Conservation (phyloP, 2,329 filamentous ascomycete genomes). For the Alternaria panax region DNA sequence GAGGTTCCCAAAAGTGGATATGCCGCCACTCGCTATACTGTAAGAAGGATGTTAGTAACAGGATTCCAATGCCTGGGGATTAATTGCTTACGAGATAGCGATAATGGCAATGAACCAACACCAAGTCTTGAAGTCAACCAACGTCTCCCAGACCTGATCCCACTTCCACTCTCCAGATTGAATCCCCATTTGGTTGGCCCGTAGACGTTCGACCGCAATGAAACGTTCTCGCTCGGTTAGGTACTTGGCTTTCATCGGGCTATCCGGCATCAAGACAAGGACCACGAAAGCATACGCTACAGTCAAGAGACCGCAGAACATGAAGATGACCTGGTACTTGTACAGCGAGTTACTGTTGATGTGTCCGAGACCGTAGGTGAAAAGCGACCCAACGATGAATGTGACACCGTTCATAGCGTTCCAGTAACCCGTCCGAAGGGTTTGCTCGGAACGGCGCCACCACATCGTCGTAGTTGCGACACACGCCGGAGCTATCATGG, state of each 20-base stretch:
- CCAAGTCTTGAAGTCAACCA: constrained; percentile 41
- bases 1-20: constrained; percentile 66
- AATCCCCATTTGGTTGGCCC: constrained; percentile 55
- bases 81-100: constrained; percentile 28
- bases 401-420: constrained; percentile 68
- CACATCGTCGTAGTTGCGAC: constrained; percentile 67
- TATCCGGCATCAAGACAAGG: constrained; percentile 54
- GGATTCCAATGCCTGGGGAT: constrained; percentile 42
- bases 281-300: constrained; percentile 53
- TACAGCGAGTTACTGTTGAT: constrained; percentile 55
- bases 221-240: constrained; percentile 27
- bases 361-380: constrained; percentile 65
- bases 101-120: constrained; percentile 64
- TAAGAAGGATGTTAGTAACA: not conserved
- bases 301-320: constrained; percentile 56
- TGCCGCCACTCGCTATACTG: constrained; percentile 67
- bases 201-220: constrained; percentile 30
- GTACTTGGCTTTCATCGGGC: constrained; percentile 49
- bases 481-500: constrained; percentile 57
- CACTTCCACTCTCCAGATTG: constrained; percentile 81
- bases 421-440: constrained; percentile 63
- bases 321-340: constrained; percentile 57
- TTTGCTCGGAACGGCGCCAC: constrained; percentile 66
- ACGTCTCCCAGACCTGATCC: constrained; percentile 57
- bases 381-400: constrained; percentile 63